These are phyloP conservation scores for Colletotrichum musicola DNA, from an alignment of 2,329 filamentous ascomycete species.

Conservation along the genomic window DNA sequence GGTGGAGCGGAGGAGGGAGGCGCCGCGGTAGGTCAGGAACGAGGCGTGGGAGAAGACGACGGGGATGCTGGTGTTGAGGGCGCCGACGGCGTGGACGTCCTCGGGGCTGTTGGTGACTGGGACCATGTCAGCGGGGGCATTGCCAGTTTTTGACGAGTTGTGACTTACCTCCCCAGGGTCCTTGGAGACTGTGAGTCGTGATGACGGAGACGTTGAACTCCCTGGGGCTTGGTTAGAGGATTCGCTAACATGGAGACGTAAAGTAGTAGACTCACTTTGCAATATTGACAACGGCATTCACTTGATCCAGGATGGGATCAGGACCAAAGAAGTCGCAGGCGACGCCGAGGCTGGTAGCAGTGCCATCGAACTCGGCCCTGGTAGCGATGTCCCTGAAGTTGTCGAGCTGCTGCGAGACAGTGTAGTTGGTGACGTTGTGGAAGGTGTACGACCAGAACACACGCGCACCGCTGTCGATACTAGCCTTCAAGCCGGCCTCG, in stretches of 20 bases:
- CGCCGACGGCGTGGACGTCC: conserved; percentile 49
- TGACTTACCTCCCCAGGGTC: conserved; percentile 53
- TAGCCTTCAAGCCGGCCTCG: conserved; percentile 59
- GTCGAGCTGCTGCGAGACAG: conserved; percentile 50
- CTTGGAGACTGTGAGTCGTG: conserved; percentile 58
- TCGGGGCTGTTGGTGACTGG: conserved; percentile 53
- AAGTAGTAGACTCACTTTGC: conserved; percentile 44
- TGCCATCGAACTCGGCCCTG: conserved; percentile 43
- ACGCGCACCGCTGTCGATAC: conserved; percentile 61
- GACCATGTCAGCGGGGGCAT: not conserved
- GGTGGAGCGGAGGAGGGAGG: conserved; percentile 57
- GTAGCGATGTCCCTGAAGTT: conserved; percentile 54
- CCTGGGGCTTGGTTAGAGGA: conserved; percentile 19
- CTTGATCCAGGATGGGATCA: conserved; percentile 44
- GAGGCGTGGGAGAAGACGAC: conserved; percentile 66
- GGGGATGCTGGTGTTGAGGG: conserved; percentile 59
- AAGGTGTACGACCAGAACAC: conserved; percentile 62
- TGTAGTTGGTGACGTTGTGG: conserved; percentile 50
- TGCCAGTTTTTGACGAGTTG: not conserved
- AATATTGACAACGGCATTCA: conserved; percentile 48
- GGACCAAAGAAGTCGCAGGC: conserved; percentile 56
- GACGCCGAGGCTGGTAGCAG: conserved; percentile 53
- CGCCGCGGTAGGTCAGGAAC: conserved; percentile 56
- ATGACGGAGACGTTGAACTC: conserved; percentile 57
- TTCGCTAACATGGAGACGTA: not conserved